A percentile compares a stretch with the other conserved stretches of the same genome.
phyloP scores from a whole-genome alignment of 2,329 filamentous ascomycete genomes.

The Paraphoma chrysanthemicola region DNA sequence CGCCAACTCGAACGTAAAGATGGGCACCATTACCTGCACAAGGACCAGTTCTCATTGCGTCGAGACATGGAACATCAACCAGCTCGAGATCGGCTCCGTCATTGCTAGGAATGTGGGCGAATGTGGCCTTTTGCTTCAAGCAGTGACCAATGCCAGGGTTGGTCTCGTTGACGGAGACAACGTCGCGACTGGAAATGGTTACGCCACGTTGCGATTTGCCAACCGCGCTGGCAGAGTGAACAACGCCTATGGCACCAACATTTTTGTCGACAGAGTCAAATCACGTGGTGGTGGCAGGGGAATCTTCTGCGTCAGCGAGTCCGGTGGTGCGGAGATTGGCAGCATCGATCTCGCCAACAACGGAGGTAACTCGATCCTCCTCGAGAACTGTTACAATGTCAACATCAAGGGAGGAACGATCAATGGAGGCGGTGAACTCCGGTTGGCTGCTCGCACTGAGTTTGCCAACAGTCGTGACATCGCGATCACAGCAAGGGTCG shows the following conservation, averaged over 20 bases:
- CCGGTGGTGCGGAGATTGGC: constrained; percentile 60
- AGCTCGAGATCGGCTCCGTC: constrained; percentile 59
- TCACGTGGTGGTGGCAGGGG: constrained; percentile 65
- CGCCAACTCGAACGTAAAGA: constrained; percentile 61
- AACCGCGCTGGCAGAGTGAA: constrained; percentile 62
- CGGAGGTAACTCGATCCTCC: constrained; percentile 63
- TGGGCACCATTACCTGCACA: constrained; percentile 60
- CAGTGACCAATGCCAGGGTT: constrained; percentile 60
- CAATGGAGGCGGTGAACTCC: constrained; percentile 63
- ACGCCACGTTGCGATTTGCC: constrained; percentile 64
- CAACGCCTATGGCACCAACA: constrained; percentile 60
- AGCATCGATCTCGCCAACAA: constrained; percentile 60
- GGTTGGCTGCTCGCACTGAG: constrained; percentile 60
- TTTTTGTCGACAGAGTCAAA: constrained; percentile 61
- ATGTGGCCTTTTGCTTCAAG: constrained; percentile 64
- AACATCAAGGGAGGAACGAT: constrained; percentile 60
- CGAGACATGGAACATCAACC: constrained; percentile 67
- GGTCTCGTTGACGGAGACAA: constrained; percentile 65
- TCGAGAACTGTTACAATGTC: constrained; percentile 67
- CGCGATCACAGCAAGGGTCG: constrained; percentile 57
- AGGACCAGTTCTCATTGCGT: constrained; percentile 64
- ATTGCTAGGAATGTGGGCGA: constrained; percentile 63
- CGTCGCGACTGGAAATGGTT: constrained; percentile 60
- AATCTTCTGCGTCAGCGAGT: constrained; percentile 65
- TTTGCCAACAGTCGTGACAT: constrained; percentile 63